Conservation (phyloP, 305 asterid species). For the Plantago lanceolata region DNA sequence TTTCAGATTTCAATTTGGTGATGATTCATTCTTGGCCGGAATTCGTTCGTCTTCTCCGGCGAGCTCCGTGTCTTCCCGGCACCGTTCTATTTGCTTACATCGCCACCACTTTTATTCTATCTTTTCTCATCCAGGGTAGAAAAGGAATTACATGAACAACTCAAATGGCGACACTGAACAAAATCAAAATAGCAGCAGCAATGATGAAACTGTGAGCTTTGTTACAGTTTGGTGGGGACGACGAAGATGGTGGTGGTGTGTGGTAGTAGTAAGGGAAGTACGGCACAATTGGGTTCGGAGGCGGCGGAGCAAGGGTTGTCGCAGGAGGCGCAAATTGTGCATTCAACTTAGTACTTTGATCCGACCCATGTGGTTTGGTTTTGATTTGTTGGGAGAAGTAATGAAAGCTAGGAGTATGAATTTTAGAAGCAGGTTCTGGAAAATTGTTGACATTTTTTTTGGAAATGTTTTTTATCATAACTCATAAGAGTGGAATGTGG, state of each 20-base stretch:
- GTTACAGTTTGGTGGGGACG: conserved; percentile 22
- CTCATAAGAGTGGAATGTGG: neutral
- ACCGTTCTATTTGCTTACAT: too few relatives aligned
- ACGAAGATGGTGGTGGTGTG: conserved; percentile 62
- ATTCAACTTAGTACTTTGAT: conserved; percentile 79
- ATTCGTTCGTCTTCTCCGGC: too few relatives aligned
- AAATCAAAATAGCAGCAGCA: conserved; percentile 27
- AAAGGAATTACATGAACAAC: neutral
- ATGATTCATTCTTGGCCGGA: too few relatives aligned
- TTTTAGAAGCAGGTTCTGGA: neutral
- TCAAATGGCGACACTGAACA: conserved; percentile 20
- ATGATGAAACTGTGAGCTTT: conserved; percentile 21
- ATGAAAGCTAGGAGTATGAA: conserved; percentile 1
- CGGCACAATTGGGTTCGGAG: conserved; percentile 90
- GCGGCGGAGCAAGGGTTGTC: conserved; percentile 80
- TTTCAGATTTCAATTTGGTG: too few relatives aligned
- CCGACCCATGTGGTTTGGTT: conserved; percentile 50
- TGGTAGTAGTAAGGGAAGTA: conserved; percentile 73
- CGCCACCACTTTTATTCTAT: too few relatives aligned
- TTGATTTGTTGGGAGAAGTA: neutral
- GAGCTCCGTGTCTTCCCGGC: too few relatives aligned
- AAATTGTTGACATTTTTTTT: neutral
- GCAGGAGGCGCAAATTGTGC: conserved; percentile 91
- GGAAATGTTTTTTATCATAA: too few relatives aligned
- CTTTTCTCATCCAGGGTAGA: too few relatives aligned